Percentiles rank a stretch among this genome's conserved stretches.
These are phyloP conservation scores for Chlorella vulgaris DNA, from an alignment of 139 green algal genomes.

Conservation along the genomic window DNA sequence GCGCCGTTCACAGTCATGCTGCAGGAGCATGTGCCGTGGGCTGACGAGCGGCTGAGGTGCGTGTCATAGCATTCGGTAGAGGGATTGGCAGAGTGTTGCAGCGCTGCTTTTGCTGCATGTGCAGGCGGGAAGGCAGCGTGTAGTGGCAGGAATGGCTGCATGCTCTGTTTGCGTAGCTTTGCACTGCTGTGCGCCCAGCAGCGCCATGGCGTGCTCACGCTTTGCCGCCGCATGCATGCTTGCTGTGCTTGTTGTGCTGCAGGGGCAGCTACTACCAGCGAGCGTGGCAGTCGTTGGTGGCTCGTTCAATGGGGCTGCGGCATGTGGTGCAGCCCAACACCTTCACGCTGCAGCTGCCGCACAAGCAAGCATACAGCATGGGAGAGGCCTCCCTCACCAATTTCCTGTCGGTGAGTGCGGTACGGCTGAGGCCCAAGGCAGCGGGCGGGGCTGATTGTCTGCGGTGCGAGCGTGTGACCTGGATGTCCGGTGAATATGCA, in stretches of 20 bases:
- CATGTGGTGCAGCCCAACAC: constrained; percentile 32
- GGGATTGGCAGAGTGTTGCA: too few relatives aligned
- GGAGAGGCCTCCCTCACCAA: not conserved
- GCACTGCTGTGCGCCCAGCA: too few relatives aligned
- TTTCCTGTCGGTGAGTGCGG: constrained; percentile 26
- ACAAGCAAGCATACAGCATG: not conserved
- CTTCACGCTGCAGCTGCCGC: constrained; percentile 25
- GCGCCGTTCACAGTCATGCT: constrained; percentile 23
- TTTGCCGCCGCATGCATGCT: too few relatives aligned
- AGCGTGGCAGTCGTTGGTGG: constrained; percentile 14
- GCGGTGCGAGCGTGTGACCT: not conserved
- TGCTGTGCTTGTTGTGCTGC: too few relatives aligned
- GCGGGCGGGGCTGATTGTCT: not conserved
- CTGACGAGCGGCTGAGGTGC: constrained; percentile 23
- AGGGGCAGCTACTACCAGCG: constrained; percentile 25
- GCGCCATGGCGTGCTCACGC: too few relatives aligned
- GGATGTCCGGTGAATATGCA: not conserved
- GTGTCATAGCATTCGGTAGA: not conserved
- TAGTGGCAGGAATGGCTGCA: too few relatives aligned
- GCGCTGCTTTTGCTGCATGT: too few relatives aligned
- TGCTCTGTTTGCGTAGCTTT: too few relatives aligned
- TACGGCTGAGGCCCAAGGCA: too few relatives aligned
- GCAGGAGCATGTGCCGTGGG: constrained; percentile 27
- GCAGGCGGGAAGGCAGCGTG: too few relatives aligned
- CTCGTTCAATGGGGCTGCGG: not conserved